Evolutionary conservation across 768 basidiomycete species (phyloP).

Genomic region (Imleria badia): DNA sequence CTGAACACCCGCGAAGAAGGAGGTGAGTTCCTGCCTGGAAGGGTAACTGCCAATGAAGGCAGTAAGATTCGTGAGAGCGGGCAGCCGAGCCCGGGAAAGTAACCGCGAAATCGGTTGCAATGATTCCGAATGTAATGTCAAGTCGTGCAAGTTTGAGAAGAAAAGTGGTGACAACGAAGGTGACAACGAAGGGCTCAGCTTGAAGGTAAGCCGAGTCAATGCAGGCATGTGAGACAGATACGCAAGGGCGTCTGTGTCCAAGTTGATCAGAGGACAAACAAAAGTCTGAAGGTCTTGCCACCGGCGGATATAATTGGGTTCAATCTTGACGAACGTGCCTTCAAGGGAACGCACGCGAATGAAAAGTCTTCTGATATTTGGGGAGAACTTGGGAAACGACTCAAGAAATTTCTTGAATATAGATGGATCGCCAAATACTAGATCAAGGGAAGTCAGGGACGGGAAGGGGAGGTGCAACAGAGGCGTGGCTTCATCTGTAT

Average conservation of each 20-base stretch:
- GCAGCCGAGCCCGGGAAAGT: neutral
- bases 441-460: neutral
- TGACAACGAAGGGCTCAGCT: neutral
- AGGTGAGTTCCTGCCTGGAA: neutral
- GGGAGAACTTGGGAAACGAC: neutral
- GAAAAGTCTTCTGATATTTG: neutral
- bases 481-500: neutral
- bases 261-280: neutral
- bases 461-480: neutral
- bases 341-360: neutral
- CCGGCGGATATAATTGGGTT: neutral
- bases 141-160: neutral
- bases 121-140: neutral
- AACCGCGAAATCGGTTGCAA: neutral
- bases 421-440: neutral
- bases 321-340: too few relatives aligned
- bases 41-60: neutral
- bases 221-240: conserved; percentile 1
- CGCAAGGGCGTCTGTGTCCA: neutral
- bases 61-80: neutral
- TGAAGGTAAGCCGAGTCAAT: neutral
- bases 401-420: neutral
- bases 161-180: neutral
- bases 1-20: neutral
- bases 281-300: neutral